These are phyloP conservation scores for Fusarium sp. DNA, from an alignment of 2,329 filamentous ascomycete genomes.

Conservation along the genomic window DNA sequence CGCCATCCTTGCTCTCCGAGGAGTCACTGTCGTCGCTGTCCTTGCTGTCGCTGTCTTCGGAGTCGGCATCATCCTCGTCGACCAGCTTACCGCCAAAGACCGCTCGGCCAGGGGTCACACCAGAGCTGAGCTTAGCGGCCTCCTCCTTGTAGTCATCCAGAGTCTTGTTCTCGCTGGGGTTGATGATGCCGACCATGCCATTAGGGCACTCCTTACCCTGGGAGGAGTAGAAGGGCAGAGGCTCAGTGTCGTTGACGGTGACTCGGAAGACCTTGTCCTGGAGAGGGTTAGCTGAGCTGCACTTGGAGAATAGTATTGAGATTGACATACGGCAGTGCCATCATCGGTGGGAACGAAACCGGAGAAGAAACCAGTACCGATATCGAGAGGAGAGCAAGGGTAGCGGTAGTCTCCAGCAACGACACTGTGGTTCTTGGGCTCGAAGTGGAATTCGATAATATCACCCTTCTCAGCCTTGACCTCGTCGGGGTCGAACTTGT, in stretches of 20 bases:
- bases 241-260: slow-evolving; percentile 48
- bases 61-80: slow-evolving; percentile 35
- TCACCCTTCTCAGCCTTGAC: slow-evolving; percentile 50
- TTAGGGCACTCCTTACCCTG: slow-evolving; percentile 52
- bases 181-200: slow-evolving; percentile 57
- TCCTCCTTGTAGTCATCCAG: slow-evolving; percentile 49
- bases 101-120: slow-evolving; percentile 44
- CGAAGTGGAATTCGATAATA: slow-evolving; percentile 54
- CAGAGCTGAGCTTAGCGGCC: slow-evolving; percentile 43
- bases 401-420: slow-evolving; percentile 51
- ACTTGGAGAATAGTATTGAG: not conserved
- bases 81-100: slow-evolving; percentile 49
- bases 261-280: slow-evolving; percentile 54
- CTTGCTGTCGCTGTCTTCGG: slow-evolving; percentile 7
- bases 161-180: slow-evolving; percentile 47
- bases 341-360: slow-evolving; percentile 48
- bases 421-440: slow-evolving; percentile 54
- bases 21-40: not conserved
- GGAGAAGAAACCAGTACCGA: slow-evolving; percentile 54
- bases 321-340: slow-evolving; percentile 48
- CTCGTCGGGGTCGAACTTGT: slow-evolving; percentile 51
- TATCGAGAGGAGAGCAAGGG: slow-evolving; percentile 50
- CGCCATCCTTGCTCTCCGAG: slow-evolving; percentile 3
- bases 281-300: slow-evolving; percentile 5
- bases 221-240: slow-evolving; percentile 55